phyloP scores from a whole-genome alignment of 2,329 filamentous ascomycete genomes.

The Tolypocladium album region DNA sequence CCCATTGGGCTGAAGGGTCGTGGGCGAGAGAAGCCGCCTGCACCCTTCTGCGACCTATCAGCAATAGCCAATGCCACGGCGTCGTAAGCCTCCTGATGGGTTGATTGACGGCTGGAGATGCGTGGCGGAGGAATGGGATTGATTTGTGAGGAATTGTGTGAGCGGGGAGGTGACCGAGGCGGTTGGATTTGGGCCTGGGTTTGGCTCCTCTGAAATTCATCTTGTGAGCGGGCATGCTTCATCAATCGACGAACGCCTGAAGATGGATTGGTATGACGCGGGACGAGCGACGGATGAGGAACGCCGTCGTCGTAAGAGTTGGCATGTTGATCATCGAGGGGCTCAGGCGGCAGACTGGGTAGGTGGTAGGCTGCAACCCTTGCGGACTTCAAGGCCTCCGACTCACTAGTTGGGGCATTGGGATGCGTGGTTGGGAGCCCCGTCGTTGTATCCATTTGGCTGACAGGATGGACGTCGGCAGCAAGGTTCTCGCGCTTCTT shows the following conservation, averaged over 20 bases:
- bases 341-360: constrained; percentile 18
- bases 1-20: constrained; percentile 26
- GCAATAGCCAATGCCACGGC: constrained; percentile 19
- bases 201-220: constrained; percentile 35
- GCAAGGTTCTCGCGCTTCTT: constrained; percentile 38
- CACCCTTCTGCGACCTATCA: constrained; percentile 33
- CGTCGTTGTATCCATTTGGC: background rate
- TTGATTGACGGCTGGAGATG: constrained; percentile 42
- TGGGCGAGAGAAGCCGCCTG: constrained; percentile 31
- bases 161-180: constrained; percentile 31
- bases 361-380: background rate
- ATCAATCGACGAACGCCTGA: constrained; percentile 23
- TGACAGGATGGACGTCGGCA: constrained; percentile 14
- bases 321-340: constrained; percentile 7
- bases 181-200: constrained; percentile 34
- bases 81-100: constrained; percentile 30
- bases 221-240: constrained; percentile 36
- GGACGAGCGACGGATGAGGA: constrained; percentile 7
- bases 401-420: background rate
- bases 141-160: constrained; percentile 15
- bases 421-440: background rate
- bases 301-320: background rate
- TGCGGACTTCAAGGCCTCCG: background rate
- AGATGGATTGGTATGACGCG: constrained; percentile 10
- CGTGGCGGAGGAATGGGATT: constrained; percentile 40